These are phyloP conservation scores for Stephania yunnanensis DNA, from an alignment of 164 flowering plant species.

Conservation along the genomic window DNA sequence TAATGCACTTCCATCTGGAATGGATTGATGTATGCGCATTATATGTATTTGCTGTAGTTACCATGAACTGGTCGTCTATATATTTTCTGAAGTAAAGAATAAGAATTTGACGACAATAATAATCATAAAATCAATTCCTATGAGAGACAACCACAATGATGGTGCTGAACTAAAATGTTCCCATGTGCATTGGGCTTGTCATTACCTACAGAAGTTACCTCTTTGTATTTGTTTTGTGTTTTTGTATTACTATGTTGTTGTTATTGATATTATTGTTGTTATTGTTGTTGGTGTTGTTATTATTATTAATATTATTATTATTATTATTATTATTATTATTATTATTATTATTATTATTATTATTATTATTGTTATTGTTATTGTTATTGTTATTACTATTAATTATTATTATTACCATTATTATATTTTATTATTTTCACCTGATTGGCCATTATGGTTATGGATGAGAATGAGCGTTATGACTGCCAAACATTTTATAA, in stretches of 20 bases:
- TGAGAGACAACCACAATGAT: neutral
- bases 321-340: neutral
- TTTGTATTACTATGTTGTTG: neutral
- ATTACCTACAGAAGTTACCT: neutral
- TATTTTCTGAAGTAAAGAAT: neutral
- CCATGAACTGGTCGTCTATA: no score
- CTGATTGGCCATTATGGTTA: neutral
- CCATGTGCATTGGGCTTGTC: neutral
- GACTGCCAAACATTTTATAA: neutral
- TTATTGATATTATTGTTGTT: neutral
- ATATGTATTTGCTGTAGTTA: no score
- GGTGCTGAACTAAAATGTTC: neutral
- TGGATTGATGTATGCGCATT: no score
- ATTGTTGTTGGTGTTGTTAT: no score
- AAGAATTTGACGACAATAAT: neutral
- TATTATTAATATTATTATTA: neutral
- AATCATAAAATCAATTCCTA: neutral
- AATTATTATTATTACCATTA: neutral
- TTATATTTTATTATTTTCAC: neutral
- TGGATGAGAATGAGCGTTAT: neutral
- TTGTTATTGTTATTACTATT: neutral
- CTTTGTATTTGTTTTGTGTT: neutral
- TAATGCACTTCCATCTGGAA: neutral
- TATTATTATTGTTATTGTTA: neutral
- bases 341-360: neutral